Conservation (phyloP, 331 rosid species). For the Quercus tomentella region DNA sequence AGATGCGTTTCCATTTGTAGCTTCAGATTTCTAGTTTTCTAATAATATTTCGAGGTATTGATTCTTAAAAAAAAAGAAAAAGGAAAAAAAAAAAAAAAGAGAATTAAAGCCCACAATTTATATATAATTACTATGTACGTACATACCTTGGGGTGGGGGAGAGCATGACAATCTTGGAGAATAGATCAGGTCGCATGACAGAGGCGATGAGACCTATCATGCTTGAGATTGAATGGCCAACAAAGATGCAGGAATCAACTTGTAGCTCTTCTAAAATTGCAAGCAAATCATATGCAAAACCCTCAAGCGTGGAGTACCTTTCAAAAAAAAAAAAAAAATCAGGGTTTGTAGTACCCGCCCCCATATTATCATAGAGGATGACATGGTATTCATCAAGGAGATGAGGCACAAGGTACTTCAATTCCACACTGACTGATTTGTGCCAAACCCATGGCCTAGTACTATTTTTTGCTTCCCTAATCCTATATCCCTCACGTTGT, state of each 20-base stretch:
- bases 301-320: constrained; percentile 53
- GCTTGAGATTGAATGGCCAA: constrained; percentile 79
- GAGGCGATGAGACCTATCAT: constrained; percentile 73
- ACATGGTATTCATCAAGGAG: constrained; percentile 42
- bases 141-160: constrained; percentile 60
- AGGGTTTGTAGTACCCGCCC: constrained; percentile 78
- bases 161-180: constrained; percentile 56
- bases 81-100: too few species aligned
- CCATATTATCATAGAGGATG: constrained; percentile 69
- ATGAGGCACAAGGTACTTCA: constrained; percentile 56
- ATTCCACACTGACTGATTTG: constrained; percentile 76
- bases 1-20: too few species aligned
- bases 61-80: too few species aligned
- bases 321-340: constrained; percentile 74
- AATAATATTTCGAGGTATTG: too few species aligned
- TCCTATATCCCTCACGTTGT: constrained; percentile 64
- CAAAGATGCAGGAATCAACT: constrained; percentile 49
- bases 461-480: constrained; percentile 38
- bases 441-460: constrained; percentile 78
- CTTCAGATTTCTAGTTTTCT: too few species aligned
- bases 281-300: constrained; percentile 62
- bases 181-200: constrained; percentile 63
- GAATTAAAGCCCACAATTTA: too few species aligned
- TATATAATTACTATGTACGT: too few species aligned
- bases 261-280: constrained; percentile 60